Conservation (phyloP, 768 basidiomycete genomes). For the Suillus subluteus region DNA sequence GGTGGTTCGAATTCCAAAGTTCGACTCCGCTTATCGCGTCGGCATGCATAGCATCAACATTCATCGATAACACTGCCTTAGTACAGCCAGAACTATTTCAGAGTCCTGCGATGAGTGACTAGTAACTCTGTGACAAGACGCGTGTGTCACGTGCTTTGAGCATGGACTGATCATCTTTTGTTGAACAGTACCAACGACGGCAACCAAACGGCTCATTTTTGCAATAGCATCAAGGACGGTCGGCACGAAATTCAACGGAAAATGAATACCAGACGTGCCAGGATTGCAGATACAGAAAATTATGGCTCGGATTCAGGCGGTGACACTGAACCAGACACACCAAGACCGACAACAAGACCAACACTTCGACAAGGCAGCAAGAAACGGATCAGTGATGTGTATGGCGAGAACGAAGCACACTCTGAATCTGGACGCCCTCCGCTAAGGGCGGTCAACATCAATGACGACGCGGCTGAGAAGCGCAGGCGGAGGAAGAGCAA, state of each 20-base stretch:
- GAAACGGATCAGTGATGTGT: conserved; percentile 52
- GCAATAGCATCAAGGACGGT: not conserved
- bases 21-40: not conserved
- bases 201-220: not conserved
- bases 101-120: too few relatives aligned
- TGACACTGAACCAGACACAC: conserved; percentile 38
- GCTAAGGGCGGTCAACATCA: conserved; percentile 48
- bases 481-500: conserved; percentile 79
- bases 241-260: conserved; percentile 1
- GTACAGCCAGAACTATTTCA: too few relatives aligned
- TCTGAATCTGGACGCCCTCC: conserved; percentile 46
- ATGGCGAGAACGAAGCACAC: conserved; percentile 40
- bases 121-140: too few relatives aligned
- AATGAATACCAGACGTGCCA: conserved; percentile 29
- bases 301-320: conserved; percentile 26
- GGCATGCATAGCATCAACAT: not conserved
- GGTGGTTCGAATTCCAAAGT: not conserved
- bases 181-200: conserved; percentile 30
- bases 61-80: too few relatives aligned
- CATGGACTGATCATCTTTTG: conserved; percentile 27
- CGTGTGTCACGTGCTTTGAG: conserved; percentile 23
- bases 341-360: conserved; percentile 30
- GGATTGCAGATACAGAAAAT: conserved; percentile 18
- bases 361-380: conserved; percentile 33
- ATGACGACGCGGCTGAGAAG: conserved; percentile 90